Percentiles rank a stretch among this genome's conserved stretches.
These are phyloP conservation scores for Ambrosia trifida DNA, from an alignment of 129 eudicot genomes.

Conservation along the genomic window DNA sequence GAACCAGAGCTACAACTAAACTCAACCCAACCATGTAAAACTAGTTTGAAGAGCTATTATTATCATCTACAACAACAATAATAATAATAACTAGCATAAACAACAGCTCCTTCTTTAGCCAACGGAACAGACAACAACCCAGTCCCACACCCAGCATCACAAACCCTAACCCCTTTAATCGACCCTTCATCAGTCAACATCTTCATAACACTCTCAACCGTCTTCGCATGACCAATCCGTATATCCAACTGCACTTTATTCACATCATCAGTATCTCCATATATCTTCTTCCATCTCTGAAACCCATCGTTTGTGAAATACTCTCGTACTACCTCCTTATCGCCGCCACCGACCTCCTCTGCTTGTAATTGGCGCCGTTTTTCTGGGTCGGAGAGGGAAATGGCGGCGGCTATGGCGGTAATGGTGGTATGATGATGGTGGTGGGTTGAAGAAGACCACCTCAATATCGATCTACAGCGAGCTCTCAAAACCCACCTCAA, in stretches of 20 bases:
- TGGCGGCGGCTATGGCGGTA: no score
- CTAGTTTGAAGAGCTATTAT: no score
- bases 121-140: constrained; percentile 79
- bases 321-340: constrained; percentile 93
- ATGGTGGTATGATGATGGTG: no score
- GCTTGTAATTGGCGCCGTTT: constrained; percentile 86
- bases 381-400: constrained; percentile 84
- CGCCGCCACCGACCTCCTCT: constrained; percentile 91
- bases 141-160: constrained; percentile 99
- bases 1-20: no score
- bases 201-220: constrained; percentile 83
- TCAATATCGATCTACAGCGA: no score
- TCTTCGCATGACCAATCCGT: constrained; percentile 84
- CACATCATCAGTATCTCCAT: constrained; percentile 89
- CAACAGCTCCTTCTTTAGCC: constrained; percentile 85
- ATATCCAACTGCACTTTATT: constrained; percentile 86
- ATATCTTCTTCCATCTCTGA: constrained; percentile 95
- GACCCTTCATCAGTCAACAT: constrained; percentile 87
- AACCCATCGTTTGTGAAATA: constrained; percentile 90
- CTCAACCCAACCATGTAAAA: no score
- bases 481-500: no score
- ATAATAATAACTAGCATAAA: no score
- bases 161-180: constrained; percentile 70
- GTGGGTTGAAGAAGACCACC: no score
- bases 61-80: no score